Evolutionary conservation across 768 basidiomycete species (phyloP).

Genomic region (Mycena alexandri): DNA sequence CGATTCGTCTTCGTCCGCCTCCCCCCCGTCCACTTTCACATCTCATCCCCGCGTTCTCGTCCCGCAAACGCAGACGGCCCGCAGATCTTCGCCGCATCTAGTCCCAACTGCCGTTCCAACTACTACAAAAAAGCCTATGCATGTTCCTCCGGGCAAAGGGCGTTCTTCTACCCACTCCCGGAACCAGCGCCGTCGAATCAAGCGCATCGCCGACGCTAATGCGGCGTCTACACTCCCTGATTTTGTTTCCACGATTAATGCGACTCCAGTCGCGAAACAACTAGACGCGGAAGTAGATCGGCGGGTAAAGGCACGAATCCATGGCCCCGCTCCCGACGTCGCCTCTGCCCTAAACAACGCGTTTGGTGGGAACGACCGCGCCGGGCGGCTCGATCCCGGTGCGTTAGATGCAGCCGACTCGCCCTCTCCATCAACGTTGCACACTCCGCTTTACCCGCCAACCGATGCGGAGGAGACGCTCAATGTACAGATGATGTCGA

Average conservation of each 20-base stretch:
- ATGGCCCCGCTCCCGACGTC: conserved; percentile 28
- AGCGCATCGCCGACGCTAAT: conserved; percentile 6
- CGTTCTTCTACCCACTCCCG: conserved; percentile 31
- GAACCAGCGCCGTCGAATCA: conserved; percentile 30
- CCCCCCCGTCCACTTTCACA: conserved; percentile 14
- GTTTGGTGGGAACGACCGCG: conserved; percentile 29
- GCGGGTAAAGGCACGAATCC: conserved; percentile 16
- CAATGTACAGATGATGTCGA: conserved; percentile 37
- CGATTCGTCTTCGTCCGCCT: conserved; percentile 23
- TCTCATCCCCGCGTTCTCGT: conserved; percentile 4
- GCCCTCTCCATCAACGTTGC: conserved; percentile 24
- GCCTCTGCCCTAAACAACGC: conserved; percentile 32
- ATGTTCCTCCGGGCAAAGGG: conserved; percentile 35
- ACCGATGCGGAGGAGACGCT: conserved; percentile 36
- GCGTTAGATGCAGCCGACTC: conserved; percentile 1
- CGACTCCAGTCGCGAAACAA: conserved; percentile 10
- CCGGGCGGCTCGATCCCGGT: conserved; percentile 30
- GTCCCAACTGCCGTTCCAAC: not conserved
- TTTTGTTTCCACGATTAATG: conserved; percentile 33
- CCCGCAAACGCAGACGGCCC: conserved; percentile 17
- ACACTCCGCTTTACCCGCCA: conserved; percentile 21
- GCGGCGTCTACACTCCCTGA: conserved; percentile 13
- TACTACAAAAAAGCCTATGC: not conserved
- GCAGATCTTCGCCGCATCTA: not conserved
- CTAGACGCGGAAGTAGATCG: conserved; percentile 14